Percentiles rank a stretch among this genome's conserved stretches.
Conservation (phyloP, 2,329 filamentous ascomycete species). For the Xylariales sp. region DNA sequence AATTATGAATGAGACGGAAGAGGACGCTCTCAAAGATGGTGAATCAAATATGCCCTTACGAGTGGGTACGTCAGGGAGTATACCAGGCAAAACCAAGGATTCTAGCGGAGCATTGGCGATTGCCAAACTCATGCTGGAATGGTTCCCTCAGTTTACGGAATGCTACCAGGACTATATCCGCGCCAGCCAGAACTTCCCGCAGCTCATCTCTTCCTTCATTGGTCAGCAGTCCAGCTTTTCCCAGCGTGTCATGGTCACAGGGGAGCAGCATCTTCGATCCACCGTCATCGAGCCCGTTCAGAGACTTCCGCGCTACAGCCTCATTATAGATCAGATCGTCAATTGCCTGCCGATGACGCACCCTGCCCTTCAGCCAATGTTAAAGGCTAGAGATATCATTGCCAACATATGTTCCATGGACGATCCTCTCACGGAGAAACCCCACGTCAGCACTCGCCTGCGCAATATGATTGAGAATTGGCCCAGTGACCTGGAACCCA, state of each 20-base stretch:
- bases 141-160: slow-evolving; percentile 88
- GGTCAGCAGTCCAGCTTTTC: slow-evolving; percentile 80
- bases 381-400: slow-evolving; percentile 88
- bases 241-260: slow-evolving; percentile 72
- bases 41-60: slow-evolving; percentile 51
- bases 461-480: slow-evolving; percentile 74
- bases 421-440: slow-evolving; percentile 62
- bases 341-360: slow-evolving; percentile 81
- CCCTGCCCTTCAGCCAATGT: slow-evolving; percentile 74
- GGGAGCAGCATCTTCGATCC: slow-evolving; percentile 87
- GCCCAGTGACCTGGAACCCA: slow-evolving; percentile 67
- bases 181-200: slow-evolving; percentile 81
- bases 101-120: slow-evolving; percentile 74
- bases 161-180: slow-evolving; percentile 93
- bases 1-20: slow-evolving; percentile 78
- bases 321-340: slow-evolving; percentile 94
- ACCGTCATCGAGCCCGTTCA: slow-evolving; percentile 95
- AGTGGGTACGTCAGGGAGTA: slow-evolving; percentile 34
- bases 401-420: slow-evolving; percentile 96
- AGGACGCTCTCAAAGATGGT: slow-evolving; percentile 73
- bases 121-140: slow-evolving; percentile 77
- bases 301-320: slow-evolving; percentile 85
- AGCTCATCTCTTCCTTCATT: slow-evolving; percentile 73
- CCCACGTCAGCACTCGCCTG: slow-evolving; percentile 68
- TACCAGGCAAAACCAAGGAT: slow-evolving; percentile 53